phyloP scores from a whole-genome alignment of 179 eudicot genomes.

The Sideroxylon spinosum region DNA sequence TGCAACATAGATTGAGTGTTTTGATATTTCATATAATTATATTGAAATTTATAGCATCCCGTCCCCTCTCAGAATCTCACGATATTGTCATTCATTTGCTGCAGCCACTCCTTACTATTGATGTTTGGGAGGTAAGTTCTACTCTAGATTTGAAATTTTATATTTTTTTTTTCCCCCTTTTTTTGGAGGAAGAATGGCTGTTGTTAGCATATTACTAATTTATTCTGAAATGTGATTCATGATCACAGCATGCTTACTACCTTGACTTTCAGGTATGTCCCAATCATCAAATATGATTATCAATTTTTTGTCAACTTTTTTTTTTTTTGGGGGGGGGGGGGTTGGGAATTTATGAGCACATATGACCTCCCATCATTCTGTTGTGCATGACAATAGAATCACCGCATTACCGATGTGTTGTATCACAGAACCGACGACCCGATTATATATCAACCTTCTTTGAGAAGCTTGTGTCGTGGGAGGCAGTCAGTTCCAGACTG shows the following conservation, averaged over 20 bases:
- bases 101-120: conserved; percentile 93
- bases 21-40: neutral
- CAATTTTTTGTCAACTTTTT: too few relatives aligned
- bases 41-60: neutral
- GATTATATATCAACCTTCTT: conserved; percentile 77
- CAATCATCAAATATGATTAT: neutral
- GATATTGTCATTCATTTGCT: conserved; percentile 20
- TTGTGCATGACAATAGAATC: neutral
- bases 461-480: conserved; percentile 94
- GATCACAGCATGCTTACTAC: conserved; percentile 83
- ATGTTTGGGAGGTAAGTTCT: conserved; percentile 79
- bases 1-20: neutral
- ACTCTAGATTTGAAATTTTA: neutral
- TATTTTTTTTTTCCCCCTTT: neutral
- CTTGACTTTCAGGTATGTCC: conserved; percentile 77
- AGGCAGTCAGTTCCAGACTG: conserved; percentile 69
- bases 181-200: neutral
- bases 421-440: conserved; percentile 67
- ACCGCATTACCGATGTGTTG: conserved; percentile 10
- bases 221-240: conserved; percentile 11
- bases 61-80: conserved; percentile 13
- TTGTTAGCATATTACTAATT: conserved; percentile 9
- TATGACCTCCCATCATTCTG: neutral
- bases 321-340: too few relatives aligned
- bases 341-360: too few relatives aligned